A percentile compares a stretch with the other conserved stretches of the same genome.
These are phyloP conservation scores for Fusarium torreyae DNA, from an alignment of 2,329 filamentous ascomycete species.

Conservation along the genomic window DNA sequence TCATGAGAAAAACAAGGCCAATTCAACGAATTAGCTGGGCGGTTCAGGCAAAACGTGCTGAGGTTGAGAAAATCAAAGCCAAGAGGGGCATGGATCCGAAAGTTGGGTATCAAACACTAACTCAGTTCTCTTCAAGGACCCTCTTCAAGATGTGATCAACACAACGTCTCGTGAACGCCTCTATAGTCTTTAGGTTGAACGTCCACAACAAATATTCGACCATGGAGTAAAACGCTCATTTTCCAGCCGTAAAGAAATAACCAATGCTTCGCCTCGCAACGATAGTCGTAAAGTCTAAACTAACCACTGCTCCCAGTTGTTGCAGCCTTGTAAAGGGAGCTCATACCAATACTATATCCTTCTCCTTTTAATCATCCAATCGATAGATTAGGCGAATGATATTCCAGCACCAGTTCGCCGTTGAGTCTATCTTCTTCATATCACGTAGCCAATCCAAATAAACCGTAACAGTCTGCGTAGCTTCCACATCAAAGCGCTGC, in stretches of 20 bases:
- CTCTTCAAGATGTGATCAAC: slow-evolving; percentile 33
- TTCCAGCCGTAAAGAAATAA: slow-evolving; percentile 11
- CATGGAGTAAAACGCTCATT: slow-evolving; percentile 9
- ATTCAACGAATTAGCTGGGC: not conserved
- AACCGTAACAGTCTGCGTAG: slow-evolving; percentile 63
- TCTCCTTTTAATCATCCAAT: slow-evolving; percentile 48
- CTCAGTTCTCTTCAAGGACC: slow-evolving; percentile 14
- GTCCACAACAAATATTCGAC: slow-evolving; percentile 8
- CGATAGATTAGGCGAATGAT: slow-evolving; percentile 64
- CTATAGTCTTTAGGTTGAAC: slow-evolving; percentile 28
- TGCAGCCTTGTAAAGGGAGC: slow-evolving; percentile 1
- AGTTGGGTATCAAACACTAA: slow-evolving; percentile 41
- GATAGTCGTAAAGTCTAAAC: slow-evolving; percentile 5
- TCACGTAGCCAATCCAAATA: slow-evolving; percentile 74
- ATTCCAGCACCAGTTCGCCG: slow-evolving; percentile 70
- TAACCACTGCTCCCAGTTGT: slow-evolving; percentile 3
- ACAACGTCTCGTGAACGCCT: slow-evolving; percentile 37
- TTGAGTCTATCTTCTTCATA: slow-evolving; percentile 67
- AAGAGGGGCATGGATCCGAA: not conserved
- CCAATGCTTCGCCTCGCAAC: slow-evolving; percentile 20
- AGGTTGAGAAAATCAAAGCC: slow-evolving; percentile 34
- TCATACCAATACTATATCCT: not conserved
- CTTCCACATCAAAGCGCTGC: slow-evolving; percentile 65
- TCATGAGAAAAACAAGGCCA: not conserved
- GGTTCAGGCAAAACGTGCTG: not conserved